Evolutionary conservation across 2,329 filamentous ascomycete genomes (phyloP), one percentile per base, ranked within the genome.

Genomic region (Xylariaceae sp.): DNA sequence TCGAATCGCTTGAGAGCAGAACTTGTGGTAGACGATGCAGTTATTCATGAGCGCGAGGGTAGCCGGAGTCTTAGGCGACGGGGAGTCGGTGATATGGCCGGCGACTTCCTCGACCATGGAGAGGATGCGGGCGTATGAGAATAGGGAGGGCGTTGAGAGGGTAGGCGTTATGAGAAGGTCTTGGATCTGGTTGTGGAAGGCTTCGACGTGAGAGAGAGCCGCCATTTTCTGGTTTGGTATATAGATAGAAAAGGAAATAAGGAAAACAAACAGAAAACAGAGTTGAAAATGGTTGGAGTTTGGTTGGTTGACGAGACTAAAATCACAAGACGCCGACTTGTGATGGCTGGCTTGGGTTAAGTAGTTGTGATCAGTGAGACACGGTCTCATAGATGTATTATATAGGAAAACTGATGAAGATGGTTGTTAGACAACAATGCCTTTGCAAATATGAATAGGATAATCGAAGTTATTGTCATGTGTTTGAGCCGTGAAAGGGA

Each of bases 61-160:
- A 3, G 34, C 9, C 1, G 53, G 49, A 7, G 18, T 4, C 1
- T 9, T 2, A 1, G 35, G 37, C 0, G 37, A 8, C 2, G 47
- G 15, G 1, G 18, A 51, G 2, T 55, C 18, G 0, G 1, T 1
- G 11, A 39, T 53, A 11, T 23, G 13, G 11, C 58, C 49, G 5
- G 23, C 4, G 34, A 53, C 13, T 7, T 64, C 55, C 1, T 64
- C 62, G 10, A 57, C 23, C 2, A 48, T 1, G 0, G 34, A 10
- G 0, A 64, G 53, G 0, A 44, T 60, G 0, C 55, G 55, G 0
- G 53, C n/a, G 45, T 56, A 64, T 1, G 62, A 45, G n/a, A 2
- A 8, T 0, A 60, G 45, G 13, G 55, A 50, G 2, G 30, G 60
- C 6, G 9, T 45, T 6, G 3, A 8, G 0, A 60, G 45, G 13